phyloP scores from a whole-genome alignment of 176 grass and related monocot species.

The Metroxylon sagu region DNA sequence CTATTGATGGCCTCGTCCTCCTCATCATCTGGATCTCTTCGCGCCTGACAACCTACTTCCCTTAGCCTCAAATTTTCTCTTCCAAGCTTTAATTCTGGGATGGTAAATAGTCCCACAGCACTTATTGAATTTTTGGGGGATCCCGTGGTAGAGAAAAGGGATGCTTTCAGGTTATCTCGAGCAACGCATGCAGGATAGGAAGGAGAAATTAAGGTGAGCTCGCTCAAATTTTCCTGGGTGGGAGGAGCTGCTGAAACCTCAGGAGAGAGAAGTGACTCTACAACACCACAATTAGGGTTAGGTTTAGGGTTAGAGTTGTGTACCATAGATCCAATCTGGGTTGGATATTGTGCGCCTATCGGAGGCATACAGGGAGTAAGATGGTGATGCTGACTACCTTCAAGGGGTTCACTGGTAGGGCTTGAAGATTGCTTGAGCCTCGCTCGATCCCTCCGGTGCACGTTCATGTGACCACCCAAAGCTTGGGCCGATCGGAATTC shows the following conservation, averaged over 20 bases:
- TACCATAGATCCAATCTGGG: neutral
- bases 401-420: neutral
- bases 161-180: neutral
- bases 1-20: neutral
- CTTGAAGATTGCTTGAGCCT: slow-evolving; percentile 9
- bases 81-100: neutral
- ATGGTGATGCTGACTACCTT: neutral
- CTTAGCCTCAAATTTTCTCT: neutral
- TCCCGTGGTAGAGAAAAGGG: neutral
- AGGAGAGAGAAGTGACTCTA: neutral
- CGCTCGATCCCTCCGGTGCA: slow-evolving; percentile 18
- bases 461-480: slow-evolving; percentile 21
- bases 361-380: neutral
- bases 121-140: too few relatives aligned
- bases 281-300: slow-evolving; percentile 7
- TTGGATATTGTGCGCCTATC: neutral
- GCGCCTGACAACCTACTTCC: neutral
- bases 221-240: neutral
- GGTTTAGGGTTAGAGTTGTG: neutral
- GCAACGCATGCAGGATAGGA: neutral
- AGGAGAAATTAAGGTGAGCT: neutral
- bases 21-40: neutral
- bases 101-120: neutral
- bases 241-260: neutral
- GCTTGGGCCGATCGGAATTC: slow-evolving; percentile 21